Evolutionary conservation across 345 rosid species (phyloP).

Genomic region (Pugionium cornutum): DNA sequence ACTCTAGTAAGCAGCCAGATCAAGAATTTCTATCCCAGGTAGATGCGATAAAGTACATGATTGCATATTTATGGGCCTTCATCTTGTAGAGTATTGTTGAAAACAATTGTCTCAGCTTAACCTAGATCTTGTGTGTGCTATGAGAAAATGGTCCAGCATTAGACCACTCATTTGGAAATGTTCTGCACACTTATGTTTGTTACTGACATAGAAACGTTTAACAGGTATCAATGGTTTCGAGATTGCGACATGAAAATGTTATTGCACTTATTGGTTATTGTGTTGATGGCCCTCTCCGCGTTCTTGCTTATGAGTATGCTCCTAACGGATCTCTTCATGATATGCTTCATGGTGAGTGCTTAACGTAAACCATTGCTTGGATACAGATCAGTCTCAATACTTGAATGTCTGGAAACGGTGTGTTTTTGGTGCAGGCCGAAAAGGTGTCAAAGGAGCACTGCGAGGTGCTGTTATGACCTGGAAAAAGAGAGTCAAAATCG

Average conservation of each 20-base stretch:
- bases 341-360: slow-evolving; percentile 67
- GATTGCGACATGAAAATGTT: slow-evolving; percentile 72
- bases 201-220: neutral
- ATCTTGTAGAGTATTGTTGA: neutral
- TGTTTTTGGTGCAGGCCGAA: slow-evolving; percentile 54
- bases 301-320: slow-evolving; percentile 83
- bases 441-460: slow-evolving; percentile 87
- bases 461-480: slow-evolving; percentile 82
- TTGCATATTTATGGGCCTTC: neutral
- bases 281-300: slow-evolving; percentile 77
- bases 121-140: neutral
- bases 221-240: slow-evolving; percentile 86
- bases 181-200: slow-evolving; percentile 8
- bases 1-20: slow-evolving; percentile 88
- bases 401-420: slow-evolving; percentile 1
- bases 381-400: slow-evolving; percentile 13
- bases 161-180: slow-evolving; percentile 2
- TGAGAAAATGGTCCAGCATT: neutral
- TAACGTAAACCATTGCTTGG: neutral
- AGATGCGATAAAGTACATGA: neutral
- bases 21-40: slow-evolving; percentile 91
- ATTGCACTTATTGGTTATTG: slow-evolving; percentile 75
- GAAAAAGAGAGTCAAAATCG: slow-evolving; percentile 91
- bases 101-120: neutral
- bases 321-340: slow-evolving; percentile 91